Percentiles rank a stretch among this genome's conserved stretches.
Evolutionary conservation across 2,329 filamentous ascomycete genomes (phyloP).

Genomic region (Paraphoma sp.): DNA sequence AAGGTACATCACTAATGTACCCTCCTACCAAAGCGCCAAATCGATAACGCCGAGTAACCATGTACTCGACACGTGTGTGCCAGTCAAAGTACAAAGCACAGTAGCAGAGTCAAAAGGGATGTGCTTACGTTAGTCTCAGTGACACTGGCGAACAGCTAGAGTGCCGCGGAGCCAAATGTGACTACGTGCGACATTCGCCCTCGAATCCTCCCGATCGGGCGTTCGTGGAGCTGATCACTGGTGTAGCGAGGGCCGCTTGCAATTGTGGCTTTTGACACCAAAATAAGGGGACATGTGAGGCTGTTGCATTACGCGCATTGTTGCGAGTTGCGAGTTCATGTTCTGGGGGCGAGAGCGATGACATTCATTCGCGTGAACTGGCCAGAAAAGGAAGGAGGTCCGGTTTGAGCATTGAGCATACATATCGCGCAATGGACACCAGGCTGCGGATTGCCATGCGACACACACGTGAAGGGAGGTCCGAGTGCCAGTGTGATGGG

Average conservation of each 20-base stretch:
- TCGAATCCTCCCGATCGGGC: neutral
- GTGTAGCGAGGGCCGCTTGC: neutral
- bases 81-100: conserved; percentile 1
- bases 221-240: neutral
- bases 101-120: conserved; percentile 2
- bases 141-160: neutral
- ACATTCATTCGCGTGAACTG: conserved; percentile 1
- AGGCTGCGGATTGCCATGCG: conserved; percentile 2
- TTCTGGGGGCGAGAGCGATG: neutral
- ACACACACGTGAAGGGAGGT: conserved; percentile 4
- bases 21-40: neutral
- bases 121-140: neutral
- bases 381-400: neutral
- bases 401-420: neutral
- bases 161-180: neutral
- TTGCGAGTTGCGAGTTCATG: neutral
- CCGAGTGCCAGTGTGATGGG: neutral
- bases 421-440: neutral
- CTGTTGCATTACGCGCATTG: neutral
- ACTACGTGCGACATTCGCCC: neutral
- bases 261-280: neutral
- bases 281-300: neutral
- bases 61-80: conserved; percentile 11
- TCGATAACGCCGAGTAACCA: conserved; percentile 10
- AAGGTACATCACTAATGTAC: neutral